These are phyloP conservation scores for Rhizophora mangle DNA, from an alignment of 345 rosid species.

Conservation along the genomic window DNA sequence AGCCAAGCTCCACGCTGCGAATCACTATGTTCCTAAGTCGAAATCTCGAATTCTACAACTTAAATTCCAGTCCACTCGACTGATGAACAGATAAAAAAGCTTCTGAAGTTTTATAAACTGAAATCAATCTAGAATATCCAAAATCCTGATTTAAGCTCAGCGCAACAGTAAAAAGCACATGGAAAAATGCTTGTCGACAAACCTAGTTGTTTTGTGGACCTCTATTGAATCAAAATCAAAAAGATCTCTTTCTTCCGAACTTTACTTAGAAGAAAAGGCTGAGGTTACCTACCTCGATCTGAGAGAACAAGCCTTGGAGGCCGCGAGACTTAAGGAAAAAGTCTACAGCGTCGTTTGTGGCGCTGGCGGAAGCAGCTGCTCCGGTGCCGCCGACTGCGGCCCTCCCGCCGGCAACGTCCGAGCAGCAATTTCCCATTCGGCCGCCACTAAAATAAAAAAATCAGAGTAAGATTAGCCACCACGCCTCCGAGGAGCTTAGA, in stretches of 20 bases:
- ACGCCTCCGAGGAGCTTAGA: no score
- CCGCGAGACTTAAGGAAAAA: slow-evolving; percentile 65
- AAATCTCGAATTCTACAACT: no score
- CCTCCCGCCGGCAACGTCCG: slow-evolving; percentile 62
- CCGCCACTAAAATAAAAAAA: neutral
- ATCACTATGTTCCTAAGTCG: neutral
- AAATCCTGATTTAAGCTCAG: neutral
- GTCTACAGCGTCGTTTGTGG: slow-evolving; percentile 71
- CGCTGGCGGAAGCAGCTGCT: slow-evolving; percentile 31
- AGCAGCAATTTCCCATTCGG: slow-evolving; percentile 84
- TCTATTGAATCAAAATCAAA: neutral
- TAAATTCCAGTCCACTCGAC: no score
- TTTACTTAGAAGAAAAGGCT: neutral
- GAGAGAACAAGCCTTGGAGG: slow-evolving; percentile 56
- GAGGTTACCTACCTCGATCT: slow-evolving; percentile 66
- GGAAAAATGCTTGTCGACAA: neutral
- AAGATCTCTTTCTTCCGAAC: neutral
- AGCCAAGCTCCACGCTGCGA: neutral
- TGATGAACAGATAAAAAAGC: no score
- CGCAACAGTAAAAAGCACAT: neutral
- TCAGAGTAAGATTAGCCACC: neutral
- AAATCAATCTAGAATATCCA: neutral
- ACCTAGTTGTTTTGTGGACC: no score
- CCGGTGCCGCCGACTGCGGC: slow-evolving; percentile 57
- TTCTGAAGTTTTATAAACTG: no score